phyloP scores from a whole-genome alignment of 257 asterid genomes.

The Hygrophila difformis region DNA sequence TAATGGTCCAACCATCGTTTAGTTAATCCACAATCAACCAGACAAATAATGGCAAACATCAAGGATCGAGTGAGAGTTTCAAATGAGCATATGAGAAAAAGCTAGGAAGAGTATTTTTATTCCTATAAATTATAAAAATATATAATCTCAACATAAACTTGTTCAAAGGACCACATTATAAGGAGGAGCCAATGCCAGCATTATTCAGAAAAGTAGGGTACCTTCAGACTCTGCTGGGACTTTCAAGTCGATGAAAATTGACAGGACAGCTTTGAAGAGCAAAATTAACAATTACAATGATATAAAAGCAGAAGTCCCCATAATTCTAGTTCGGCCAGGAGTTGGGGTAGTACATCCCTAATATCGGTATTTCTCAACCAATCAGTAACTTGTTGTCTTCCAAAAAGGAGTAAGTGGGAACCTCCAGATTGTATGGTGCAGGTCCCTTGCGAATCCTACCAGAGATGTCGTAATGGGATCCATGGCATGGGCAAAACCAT shows the following conservation, averaged over 20 bases:
- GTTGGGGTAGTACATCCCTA: background rate
- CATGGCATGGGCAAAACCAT: constrained; percentile 78
- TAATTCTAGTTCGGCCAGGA: constrained; percentile 11
- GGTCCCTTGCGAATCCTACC: constrained; percentile 78
- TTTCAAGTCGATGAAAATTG: constrained; percentile 3
- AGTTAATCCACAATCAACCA: no score
- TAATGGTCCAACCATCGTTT: no score
- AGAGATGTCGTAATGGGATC: constrained; percentile 61
- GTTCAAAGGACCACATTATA: background rate
- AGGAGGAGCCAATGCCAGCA: constrained; percentile 18
- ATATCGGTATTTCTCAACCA: constrained; percentile 24
- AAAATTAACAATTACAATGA: constrained; percentile 14
- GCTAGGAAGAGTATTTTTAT: background rate
- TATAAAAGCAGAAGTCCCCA: constrained; percentile 9
- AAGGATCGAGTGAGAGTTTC: background rate
- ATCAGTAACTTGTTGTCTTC: constrained; percentile 49
- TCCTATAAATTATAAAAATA: constrained; percentile 1
- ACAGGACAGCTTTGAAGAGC: constrained; percentile 2
- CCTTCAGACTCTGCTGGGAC: constrained; percentile 14
- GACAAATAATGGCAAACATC: no score
- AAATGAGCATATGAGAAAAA: no score
- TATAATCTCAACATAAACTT: constrained; percentile 11
- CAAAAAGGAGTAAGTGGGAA: constrained; percentile 53
- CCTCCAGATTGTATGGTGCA: constrained; percentile 62
- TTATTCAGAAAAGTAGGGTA: constrained; percentile 18